Conservation (phyloP, 371 early-diverging fungal species). For the Mucor irregularis region DNA sequence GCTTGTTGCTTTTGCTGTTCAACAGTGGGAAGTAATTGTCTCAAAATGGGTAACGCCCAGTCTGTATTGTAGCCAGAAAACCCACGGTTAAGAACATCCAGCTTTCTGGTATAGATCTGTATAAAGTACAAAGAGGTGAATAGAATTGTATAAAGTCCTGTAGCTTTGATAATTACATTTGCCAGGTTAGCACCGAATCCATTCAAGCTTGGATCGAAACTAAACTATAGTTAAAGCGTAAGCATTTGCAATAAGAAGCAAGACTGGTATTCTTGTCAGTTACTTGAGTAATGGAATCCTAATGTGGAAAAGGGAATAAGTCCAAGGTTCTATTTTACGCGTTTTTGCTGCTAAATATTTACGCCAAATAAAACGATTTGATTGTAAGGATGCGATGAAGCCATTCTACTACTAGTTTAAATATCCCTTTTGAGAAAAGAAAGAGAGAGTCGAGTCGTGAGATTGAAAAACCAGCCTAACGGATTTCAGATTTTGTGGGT, state of each 20-base stretch:
- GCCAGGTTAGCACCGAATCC: slow-evolving; percentile 77
- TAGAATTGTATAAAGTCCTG: neutral
- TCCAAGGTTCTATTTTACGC: neutral
- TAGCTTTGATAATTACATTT: slow-evolving; percentile 32
- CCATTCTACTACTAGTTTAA: too few relatives aligned
- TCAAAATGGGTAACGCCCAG: slow-evolving; percentile 63
- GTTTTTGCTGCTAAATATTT: slow-evolving; percentile 2
- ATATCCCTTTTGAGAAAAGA: too few relatives aligned
- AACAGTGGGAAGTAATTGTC: slow-evolving; percentile 51
- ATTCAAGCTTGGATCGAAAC: slow-evolving; percentile 57
- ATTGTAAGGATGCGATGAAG: slow-evolving; percentile 22
- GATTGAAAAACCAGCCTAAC: too few relatives aligned
- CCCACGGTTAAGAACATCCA: slow-evolving; percentile 81
- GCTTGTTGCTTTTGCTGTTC: slow-evolving; percentile 30
- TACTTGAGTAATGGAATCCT: slow-evolving; percentile 29
- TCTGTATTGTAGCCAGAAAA: slow-evolving; percentile 80
- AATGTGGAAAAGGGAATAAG: neutral
- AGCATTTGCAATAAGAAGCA: neutral
- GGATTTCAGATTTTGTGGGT: too few relatives aligned
- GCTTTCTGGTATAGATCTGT: slow-evolving; percentile 67
- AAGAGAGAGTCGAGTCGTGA: too few relatives aligned
- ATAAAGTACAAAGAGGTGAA: neutral
- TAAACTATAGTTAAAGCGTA: slow-evolving; percentile 42
- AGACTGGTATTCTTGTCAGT: neutral
- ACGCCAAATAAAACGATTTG: slow-evolving; percentile 35